Conservation (phyloP, 2,329 filamentous ascomycete genomes). For the Lasiodiplodia theobromae region DNA sequence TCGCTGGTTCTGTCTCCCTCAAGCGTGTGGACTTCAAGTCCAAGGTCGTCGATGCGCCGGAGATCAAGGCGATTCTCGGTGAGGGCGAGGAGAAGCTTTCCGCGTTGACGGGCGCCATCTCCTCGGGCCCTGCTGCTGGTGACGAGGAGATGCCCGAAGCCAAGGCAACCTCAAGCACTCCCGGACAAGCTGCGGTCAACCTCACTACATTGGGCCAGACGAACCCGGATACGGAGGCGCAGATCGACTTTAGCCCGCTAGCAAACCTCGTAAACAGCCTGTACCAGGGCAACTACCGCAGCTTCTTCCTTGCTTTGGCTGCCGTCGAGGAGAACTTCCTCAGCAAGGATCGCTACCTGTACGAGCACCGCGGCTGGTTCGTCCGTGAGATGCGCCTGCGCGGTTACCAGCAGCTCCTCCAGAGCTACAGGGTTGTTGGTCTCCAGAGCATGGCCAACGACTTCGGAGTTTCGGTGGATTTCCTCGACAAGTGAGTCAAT, state of each 20-base stretch:
- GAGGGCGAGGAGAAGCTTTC: slow-evolving; percentile 87
- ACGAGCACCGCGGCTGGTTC: slow-evolving; percentile 96
- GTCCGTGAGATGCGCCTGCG: slow-evolving; percentile 97
- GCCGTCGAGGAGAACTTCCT: slow-evolving; percentile 93
- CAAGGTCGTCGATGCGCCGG: slow-evolving; percentile 96
- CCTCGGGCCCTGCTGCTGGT: slow-evolving; percentile 77
- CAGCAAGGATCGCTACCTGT: slow-evolving; percentile 90
- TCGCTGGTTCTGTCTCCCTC: slow-evolving; percentile 91
- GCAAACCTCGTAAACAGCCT: slow-evolving; percentile 88
- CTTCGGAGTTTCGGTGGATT: slow-evolving; percentile 96
- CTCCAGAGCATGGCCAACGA: slow-evolving; percentile 95
- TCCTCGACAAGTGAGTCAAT: slow-evolving; percentile 80
- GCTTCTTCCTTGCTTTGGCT: slow-evolving; percentile 89
- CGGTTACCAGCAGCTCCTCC: slow-evolving; percentile 94
- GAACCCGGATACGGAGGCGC: slow-evolving; percentile 75
- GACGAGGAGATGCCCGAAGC: slow-evolving; percentile 78
- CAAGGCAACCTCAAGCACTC: slow-evolving; percentile 56
- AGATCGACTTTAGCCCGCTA: slow-evolving; percentile 88
- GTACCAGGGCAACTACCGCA: slow-evolving; percentile 92
- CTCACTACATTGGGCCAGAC: slow-evolving; percentile 78
- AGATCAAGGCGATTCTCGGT: slow-evolving; percentile 96
- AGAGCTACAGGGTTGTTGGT: slow-evolving; percentile 97
- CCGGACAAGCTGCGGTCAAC: slow-evolving; percentile 78
- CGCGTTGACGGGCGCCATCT: slow-evolving; percentile 79
- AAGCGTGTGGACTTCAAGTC: slow-evolving; percentile 99